Percentiles rank a stretch among this genome's conserved stretches.
phyloP scores from a whole-genome alignment of 2,329 filamentous ascomycete genomes.

The Geosmithia morbida region DNA sequence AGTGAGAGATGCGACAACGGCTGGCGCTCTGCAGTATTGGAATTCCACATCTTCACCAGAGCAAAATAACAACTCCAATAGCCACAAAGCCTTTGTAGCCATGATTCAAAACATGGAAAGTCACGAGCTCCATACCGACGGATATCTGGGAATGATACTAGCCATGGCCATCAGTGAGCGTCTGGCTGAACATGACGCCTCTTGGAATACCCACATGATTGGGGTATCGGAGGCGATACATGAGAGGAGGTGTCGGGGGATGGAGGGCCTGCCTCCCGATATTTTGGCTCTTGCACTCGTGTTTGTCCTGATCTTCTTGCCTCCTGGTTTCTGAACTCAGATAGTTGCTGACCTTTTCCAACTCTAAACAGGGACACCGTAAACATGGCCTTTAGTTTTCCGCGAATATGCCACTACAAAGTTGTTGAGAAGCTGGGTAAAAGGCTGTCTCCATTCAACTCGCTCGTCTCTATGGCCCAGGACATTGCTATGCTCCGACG shows the following conservation, averaged over 20 bases:
- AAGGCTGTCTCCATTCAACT: not conserved
- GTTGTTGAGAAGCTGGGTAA: not conserved
- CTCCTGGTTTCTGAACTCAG: not conserved
- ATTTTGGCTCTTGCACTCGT: not conserved
- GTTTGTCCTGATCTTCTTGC: not conserved
- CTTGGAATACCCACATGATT: slow-evolving; percentile 3
- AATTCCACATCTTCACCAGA: not conserved
- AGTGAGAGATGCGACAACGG: not conserved
- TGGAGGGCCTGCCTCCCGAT: not conserved
- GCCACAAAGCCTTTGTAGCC: not conserved
- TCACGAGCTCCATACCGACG: slow-evolving; percentile 2
- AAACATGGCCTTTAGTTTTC: not conserved
- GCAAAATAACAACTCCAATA: not conserved
- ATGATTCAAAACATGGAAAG: not conserved
- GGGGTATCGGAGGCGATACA: not conserved
- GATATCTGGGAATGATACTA: not conserved
- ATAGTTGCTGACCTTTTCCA: not conserved
- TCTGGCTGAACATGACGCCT: slow-evolving; percentile 1
- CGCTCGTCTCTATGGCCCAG: not conserved
- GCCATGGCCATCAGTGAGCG: slow-evolving; percentile 3
- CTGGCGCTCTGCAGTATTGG: slow-evolving; percentile 2
- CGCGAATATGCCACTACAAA: not conserved
- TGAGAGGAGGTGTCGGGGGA: not conserved
- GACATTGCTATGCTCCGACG: not conserved
- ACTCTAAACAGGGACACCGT: not conserved